Conservation (phyloP, 805 yeast genomes). For the Isabelozyma pseudorhagii region DNA sequence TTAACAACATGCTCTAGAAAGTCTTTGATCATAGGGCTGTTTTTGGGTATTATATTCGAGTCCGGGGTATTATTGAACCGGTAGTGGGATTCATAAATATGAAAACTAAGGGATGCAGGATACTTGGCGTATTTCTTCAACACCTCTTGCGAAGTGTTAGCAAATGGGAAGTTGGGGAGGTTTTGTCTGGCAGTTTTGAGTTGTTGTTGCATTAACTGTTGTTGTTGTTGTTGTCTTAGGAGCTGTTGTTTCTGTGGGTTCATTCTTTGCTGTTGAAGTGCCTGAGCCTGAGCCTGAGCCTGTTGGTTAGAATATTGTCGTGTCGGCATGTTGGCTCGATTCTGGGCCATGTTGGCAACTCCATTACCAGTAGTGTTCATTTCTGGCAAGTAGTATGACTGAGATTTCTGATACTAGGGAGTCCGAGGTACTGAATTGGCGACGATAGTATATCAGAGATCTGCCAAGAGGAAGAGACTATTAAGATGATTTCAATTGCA, state of each 20-base stretch:
- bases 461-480: too few relatives aligned
- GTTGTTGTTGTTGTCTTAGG: slow-evolving; percentile 13
- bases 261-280: slow-evolving; percentile 21
- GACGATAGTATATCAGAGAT: too few relatives aligned
- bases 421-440: not conserved
- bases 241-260: slow-evolving; percentile 43
- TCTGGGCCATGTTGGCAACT: not conserved
- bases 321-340: not conserved
- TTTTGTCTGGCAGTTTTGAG: slow-evolving; percentile 18
- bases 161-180: slow-evolving; percentile 47
- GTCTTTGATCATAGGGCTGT: slow-evolving; percentile 71
- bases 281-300: slow-evolving; percentile 17
- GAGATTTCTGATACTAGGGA: not conserved
- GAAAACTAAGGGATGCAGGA: slow-evolving; percentile 83
- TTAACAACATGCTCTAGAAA: slow-evolving; percentile 76
- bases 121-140: slow-evolving; percentile 71
- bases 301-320: slow-evolving; percentile 8
- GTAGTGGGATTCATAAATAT: slow-evolving; percentile 87
- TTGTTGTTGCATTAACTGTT: slow-evolving; percentile 17
- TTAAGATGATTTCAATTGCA: too few relatives aligned
- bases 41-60: slow-evolving; percentile 72
- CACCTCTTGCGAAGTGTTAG: slow-evolving; percentile 69
- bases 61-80: slow-evolving; percentile 87
- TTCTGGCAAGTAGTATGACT: not conserved
- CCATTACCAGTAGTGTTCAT: not conserved